These are phyloP conservation scores for Pestalotiopsis sp. DNA, from an alignment of 2,329 filamentous ascomycete species.

Conservation along the genomic window DNA sequence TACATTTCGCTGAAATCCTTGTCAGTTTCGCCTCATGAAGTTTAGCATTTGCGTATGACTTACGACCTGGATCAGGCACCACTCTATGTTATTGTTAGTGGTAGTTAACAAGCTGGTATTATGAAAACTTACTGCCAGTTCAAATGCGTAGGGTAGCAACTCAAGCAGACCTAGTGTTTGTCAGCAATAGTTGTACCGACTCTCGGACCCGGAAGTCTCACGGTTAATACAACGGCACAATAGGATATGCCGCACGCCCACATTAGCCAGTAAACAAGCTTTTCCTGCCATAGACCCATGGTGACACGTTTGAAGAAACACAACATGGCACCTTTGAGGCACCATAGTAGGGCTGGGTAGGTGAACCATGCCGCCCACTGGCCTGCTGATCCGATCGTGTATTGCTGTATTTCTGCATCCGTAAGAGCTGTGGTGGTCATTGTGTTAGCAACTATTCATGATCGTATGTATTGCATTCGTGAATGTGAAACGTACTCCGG, in stretches of 20 bases:
- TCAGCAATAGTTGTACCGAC: neutral
- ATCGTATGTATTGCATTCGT: neutral
- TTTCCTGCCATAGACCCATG: constrained; percentile 31
- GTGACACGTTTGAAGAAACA: constrained; percentile 36
- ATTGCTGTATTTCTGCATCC: neutral
- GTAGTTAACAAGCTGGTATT: too few species aligned
- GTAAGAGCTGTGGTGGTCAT: neutral
- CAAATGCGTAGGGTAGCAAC: constrained; percentile 30
- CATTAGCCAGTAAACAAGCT: constrained; percentile 28
- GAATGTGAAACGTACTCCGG: neutral
- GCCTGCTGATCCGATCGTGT: neutral
- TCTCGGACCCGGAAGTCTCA: neutral
- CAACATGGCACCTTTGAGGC: constrained; percentile 31
- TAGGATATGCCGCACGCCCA: constrained; percentile 30
- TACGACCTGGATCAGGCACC: constrained; percentile 5
- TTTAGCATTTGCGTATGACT: neutral
- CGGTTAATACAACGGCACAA: constrained; percentile 33
- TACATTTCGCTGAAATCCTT: constrained; percentile 23
- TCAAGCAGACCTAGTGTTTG: constrained; percentile 24
- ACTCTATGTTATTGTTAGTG: constrained; percentile 9
- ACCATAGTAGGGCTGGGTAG: constrained; percentile 23
- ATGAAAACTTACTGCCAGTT: constrained; percentile 15
- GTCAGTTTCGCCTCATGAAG: neutral
- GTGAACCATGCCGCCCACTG: constrained; percentile 8
- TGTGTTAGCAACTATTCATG: neutral